These are phyloP conservation scores for Fonticula alba DNA, from an alignment of 78 protist species.

Conservation along the genomic window DNA sequence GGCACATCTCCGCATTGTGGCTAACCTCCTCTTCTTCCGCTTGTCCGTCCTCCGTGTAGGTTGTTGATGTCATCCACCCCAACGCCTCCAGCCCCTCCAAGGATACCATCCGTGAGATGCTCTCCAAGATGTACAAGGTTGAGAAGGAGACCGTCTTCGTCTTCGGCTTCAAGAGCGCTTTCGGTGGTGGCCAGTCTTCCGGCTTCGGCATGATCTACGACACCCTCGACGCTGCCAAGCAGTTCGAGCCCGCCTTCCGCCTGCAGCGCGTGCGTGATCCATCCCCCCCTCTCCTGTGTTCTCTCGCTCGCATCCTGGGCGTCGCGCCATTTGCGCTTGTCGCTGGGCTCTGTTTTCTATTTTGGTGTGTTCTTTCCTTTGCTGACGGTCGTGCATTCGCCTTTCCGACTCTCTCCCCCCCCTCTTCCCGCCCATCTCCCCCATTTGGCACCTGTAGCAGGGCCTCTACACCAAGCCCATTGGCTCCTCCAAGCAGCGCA, in stretches of 20 bases:
- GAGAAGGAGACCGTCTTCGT: slow-evolving; percentile 48
- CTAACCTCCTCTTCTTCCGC: too few relatives aligned
- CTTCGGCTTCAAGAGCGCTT: slow-evolving; percentile 77
- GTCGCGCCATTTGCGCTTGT: neutral
- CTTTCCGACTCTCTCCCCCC: too few relatives aligned
- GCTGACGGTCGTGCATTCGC: too few relatives aligned
- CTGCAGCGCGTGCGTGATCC: slow-evolving; percentile 51
- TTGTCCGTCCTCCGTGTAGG: slow-evolving; percentile 15
- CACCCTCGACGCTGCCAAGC: slow-evolving; percentile 50
- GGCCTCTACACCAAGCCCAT: slow-evolving; percentile 26
- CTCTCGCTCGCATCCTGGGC: neutral
- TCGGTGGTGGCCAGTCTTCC: slow-evolving; percentile 87
- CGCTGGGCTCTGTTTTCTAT: neutral
- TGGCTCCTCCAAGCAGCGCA: slow-evolving; percentile 68
- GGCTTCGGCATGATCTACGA: slow-evolving; percentile 94
- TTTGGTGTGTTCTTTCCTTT: neutral
- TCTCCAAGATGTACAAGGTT: slow-evolving; percentile 76
- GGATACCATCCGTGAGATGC: slow-evolving; percentile 50
- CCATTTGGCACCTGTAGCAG: slow-evolving; percentile 17
- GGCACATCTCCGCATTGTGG: too few relatives aligned
- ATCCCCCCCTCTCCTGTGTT: too few relatives aligned
- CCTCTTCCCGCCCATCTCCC: too few relatives aligned
- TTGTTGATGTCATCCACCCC: slow-evolving; percentile 83
- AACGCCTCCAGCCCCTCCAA: slow-evolving; percentile 66
- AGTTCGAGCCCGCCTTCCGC: slow-evolving; percentile 76